Evolutionary conservation across 2,329 filamentous ascomycete genomes (phyloP), one percentile per base, ranked within the genome.

Genomic region (Aaosphaeria arxii): DNA sequence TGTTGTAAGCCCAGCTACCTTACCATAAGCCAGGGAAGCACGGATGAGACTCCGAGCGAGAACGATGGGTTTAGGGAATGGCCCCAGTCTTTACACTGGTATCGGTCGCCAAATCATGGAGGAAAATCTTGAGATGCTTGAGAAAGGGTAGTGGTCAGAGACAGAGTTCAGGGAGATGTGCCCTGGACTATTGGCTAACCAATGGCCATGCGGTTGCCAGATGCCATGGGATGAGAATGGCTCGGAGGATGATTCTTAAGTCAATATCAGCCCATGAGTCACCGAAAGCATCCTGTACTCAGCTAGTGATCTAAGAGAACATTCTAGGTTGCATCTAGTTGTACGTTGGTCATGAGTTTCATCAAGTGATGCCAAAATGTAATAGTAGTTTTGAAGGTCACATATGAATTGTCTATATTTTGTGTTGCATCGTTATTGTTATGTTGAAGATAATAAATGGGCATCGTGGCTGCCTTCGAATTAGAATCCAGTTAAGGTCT

Each of bases 201-300:
- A 58, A 11, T 66, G 62, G 62, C 52, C 55, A 6, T 66, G 63
- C 47, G 61, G 63, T 3, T 66, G 63, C 45, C 48, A 49, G 40
- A 51, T 51, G 40, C n/a, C 47, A 1, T 43, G 30, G 40, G 17
- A 50, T 9, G 45, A 46, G 13, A 30, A 40, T 5, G 41, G 43
- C 17, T 48, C 44, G 2, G 50, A 52, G 44, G 50, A 38, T 29
- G 46, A 49, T 42, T 50, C 30, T 11, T 29, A 33, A 11, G 29
- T 30, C 33, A 13, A 29, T 24, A 6, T 7, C 4, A 7, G 7
- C 13, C n/a, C 38, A n/a, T 40, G 38, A n/a, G 38, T 24, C 38
- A 40, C 3, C 17, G 17, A 24, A 24, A 24, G 17, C 3, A 24
- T 24, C 17, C 17, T 3, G 17, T 24, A 24, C 17, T 24, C 17